These are phyloP conservation scores for Albizia julibrissin DNA, from an alignment of 306 rosid genomes.

Conservation along the genomic window DNA sequence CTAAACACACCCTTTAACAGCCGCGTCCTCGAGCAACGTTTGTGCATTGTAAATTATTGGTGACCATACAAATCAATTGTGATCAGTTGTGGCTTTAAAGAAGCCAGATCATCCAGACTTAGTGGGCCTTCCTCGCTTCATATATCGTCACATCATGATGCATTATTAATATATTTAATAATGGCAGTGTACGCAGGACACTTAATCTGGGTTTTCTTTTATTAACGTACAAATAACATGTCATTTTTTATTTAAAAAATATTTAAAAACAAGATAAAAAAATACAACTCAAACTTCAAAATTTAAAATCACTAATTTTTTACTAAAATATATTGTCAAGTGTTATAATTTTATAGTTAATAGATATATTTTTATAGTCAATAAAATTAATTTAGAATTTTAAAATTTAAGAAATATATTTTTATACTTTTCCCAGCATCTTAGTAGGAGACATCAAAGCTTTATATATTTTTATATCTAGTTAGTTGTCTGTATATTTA, in stretches of 20 bases:
- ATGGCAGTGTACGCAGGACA: neutral
- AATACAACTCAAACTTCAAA: no score
- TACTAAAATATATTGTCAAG: no score
- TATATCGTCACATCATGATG: neutral
- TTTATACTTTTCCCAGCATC: accelerated
- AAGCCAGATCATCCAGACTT: neutral
- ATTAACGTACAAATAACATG: neutral
- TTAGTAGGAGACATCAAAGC: neutral
- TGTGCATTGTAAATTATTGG: neutral
- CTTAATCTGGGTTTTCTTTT: neutral
- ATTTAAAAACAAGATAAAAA: no score
- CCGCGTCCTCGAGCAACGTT: neutral
- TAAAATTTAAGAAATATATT: no score
- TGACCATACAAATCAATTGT: neutral
- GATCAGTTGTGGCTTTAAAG: neutral
- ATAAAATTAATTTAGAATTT: no score
- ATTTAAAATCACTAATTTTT: no score
- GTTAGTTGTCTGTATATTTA: no score
- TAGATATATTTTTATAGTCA: no score
- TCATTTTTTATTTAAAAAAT: neutral
- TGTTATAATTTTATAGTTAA: no score
- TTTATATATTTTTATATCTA: no score
- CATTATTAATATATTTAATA: neutral
- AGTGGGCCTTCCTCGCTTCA: neutral
- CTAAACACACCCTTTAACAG: no score